phyloP scores from a whole-genome alignment of 345 rosid genomes.

The Iberis pinnata region DNA sequence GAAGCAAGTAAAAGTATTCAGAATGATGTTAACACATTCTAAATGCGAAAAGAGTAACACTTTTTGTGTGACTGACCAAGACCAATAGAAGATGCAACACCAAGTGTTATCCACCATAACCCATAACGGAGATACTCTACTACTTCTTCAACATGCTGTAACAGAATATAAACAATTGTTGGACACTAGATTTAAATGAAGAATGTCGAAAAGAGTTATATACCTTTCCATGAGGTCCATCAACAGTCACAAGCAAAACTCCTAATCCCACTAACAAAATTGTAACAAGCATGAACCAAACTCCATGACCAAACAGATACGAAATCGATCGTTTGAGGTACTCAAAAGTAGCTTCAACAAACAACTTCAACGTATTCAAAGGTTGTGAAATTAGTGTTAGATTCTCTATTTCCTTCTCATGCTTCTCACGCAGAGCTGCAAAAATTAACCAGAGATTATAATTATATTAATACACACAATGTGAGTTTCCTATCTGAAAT shows the following conservation, averaged over 20 bases:
- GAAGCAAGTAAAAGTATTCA: neutral
- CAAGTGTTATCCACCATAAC: slow-evolving; percentile 94
- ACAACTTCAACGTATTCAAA: slow-evolving; percentile 60
- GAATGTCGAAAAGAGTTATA: neutral
- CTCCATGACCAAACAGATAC: slow-evolving; percentile 41
- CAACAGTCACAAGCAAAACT: slow-evolving; percentile 56
- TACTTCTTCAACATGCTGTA: slow-evolving; percentile 81
- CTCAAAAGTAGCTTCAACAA: slow-evolving; percentile 49
- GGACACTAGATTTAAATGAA: neutral
- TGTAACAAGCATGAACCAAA: slow-evolving; percentile 57
- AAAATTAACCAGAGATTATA: slow-evolving; percentile 3
- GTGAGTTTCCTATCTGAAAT: neutral
- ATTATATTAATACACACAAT: neutral
- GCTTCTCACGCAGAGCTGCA: slow-evolving; percentile 57
- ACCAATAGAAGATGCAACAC: slow-evolving; percentile 98
- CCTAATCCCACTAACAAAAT: slow-evolving; percentile 22
- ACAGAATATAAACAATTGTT: neutral
- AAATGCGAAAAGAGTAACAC: neutral
- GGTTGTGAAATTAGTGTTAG: slow-evolving; percentile 66
- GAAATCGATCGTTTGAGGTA: slow-evolving; percentile 41
- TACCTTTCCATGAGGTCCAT: slow-evolving; percentile 92
- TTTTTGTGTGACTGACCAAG: slow-evolving; percentile 58
- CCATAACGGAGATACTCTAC: slow-evolving; percentile 55
- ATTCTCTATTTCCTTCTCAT: slow-evolving; percentile 62
- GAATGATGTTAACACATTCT: neutral